Evolutionary conservation across 306 rosid species (phyloP), one percentile per base, ranked within the genome.

Genomic region (Parietaria judaica): DNA sequence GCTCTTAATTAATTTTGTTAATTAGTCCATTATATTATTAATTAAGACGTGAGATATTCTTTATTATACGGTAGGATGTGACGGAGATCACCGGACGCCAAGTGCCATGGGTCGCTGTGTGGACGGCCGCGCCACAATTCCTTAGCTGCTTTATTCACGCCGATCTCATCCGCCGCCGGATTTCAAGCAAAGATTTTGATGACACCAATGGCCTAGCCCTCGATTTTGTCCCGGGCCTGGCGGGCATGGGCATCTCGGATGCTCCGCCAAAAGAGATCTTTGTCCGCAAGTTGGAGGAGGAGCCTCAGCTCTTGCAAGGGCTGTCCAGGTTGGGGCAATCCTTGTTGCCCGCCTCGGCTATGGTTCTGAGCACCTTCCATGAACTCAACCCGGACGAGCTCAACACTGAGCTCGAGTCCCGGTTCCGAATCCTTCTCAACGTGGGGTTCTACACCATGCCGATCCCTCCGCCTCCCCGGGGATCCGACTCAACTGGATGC

Each of bases 51-150:
- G 31, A 23, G 31, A 23, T 23, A 23, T 23, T 23, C 31, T 23
- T 0, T 23, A 23, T 23, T 23, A 23, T 23, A 23, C 31, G 31
- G 31, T 23, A 23, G 31, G 31, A 23, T 23, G 31, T 37, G 50
- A 3, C 53, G 5, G 56, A 52, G 71, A 13, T 77, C 7, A 79
- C 84, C 34, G 75, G 77, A 4, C 55, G 77, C 0, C 11, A 55
- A 8, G 82, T 82, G 36, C 86, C 86, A 2, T 85, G 88, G 86
- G 15, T 85, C 39, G 53, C 77, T 0, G n/a, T 74, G 56, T 84
- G 83, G 91, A 0, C 36, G 3, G 51, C 76, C 0, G 11, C 62
- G 7, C 63, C 87, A 0, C 49, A 34, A 14, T 38, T 76, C 9
- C 70, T 81, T 41, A 66, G 74, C 9, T 74, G 76, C 12, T 79